Evolutionary conservation across 805 yeast species (phyloP).

Genomic region (Teunomyces panamensis): DNA sequence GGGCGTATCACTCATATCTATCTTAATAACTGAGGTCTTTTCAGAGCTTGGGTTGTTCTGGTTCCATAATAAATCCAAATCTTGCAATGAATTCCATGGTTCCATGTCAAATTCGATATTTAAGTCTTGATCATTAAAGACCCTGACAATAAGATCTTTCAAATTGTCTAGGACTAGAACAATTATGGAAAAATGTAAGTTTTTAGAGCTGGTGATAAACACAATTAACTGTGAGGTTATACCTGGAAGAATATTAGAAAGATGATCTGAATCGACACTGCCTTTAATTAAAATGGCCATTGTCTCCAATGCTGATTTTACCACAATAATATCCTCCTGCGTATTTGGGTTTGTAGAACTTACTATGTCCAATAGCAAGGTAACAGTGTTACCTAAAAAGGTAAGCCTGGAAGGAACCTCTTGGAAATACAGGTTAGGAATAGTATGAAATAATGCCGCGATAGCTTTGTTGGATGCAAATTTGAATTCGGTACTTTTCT

Average conservation of each 20-base stretch:
- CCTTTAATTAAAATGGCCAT: slow-evolving; percentile 13
- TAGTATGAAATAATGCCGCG: neutral
- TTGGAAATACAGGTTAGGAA: slow-evolving; percentile 3
- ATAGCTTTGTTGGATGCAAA: neutral
- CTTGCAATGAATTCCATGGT: neutral
- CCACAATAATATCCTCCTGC: slow-evolving; percentile 16
- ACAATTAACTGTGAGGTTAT: slow-evolving; percentile 30
- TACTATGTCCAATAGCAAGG: slow-evolving; percentile 20
- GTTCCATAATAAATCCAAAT: neutral
- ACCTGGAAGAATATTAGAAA: slow-evolving; percentile 42
- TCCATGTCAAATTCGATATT: neutral
- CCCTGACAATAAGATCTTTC: slow-evolving; percentile 19
- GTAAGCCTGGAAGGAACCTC: slow-evolving; percentile 19
- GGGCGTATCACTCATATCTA: slow-evolving; percentile 4
- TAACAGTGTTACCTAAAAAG: slow-evolving; percentile 27
- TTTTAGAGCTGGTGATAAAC: slow-evolving; percentile 19
- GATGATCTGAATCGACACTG: slow-evolving; percentile 26
- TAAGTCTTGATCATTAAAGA: slow-evolving; percentile 26
- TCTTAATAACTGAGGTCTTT: neutral
- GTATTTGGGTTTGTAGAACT: slow-evolving; percentile 7
- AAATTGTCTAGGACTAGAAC: slow-evolving; percentile 21
- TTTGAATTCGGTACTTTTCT: neutral
- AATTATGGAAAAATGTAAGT: slow-evolving; percentile 21
- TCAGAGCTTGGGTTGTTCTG: neutral
- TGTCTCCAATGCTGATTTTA: slow-evolving; percentile 10